Conservation (phyloP, 73 alveolate species). For the Effrenium voratum region DNA sequence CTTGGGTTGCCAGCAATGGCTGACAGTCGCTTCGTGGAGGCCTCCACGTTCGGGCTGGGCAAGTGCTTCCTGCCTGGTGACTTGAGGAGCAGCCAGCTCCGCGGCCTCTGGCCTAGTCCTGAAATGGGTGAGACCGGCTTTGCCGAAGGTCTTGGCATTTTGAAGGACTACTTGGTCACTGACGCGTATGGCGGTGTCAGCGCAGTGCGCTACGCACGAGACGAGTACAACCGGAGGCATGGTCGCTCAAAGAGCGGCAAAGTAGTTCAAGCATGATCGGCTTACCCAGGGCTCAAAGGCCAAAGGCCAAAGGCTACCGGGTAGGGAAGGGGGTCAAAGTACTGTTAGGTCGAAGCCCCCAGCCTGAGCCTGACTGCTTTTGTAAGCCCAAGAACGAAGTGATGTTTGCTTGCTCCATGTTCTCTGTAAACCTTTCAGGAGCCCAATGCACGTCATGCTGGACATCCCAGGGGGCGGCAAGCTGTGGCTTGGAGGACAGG, state of each 20-base stretch:
- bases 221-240: constrained; percentile 27
- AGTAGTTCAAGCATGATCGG: not conserved
- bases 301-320: too few species aligned
- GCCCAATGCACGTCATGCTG: constrained; percentile 25
- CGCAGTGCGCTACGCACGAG: not conserved
- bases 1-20: too few species aligned
- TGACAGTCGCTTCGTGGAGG: too few species aligned
- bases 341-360: too few species aligned
- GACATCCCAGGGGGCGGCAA: not conserved
- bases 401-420: too few species aligned
- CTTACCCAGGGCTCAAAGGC: not conserved
- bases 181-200: constrained; percentile 47
- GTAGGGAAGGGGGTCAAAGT: too few species aligned
- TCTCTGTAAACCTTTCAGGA: not conserved
- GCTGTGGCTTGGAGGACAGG: constrained; percentile 7
- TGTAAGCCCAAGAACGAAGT: too few species aligned
- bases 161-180: not conserved
- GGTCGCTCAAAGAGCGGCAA: not conserved
- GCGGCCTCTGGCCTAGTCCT: constrained; percentile 67
- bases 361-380: too few species aligned
- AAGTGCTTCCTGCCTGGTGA: not conserved
- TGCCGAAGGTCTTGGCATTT: not conserved
- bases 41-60: not conserved
- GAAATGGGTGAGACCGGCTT: not conserved
- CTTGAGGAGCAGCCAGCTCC: not conserved